Percentiles rank a stretch among this genome's conserved stretches.
These are phyloP conservation scores for Tricharina praecox DNA, from an alignment of 495 filamentous ascomycete species.

Conservation along the genomic window DNA sequence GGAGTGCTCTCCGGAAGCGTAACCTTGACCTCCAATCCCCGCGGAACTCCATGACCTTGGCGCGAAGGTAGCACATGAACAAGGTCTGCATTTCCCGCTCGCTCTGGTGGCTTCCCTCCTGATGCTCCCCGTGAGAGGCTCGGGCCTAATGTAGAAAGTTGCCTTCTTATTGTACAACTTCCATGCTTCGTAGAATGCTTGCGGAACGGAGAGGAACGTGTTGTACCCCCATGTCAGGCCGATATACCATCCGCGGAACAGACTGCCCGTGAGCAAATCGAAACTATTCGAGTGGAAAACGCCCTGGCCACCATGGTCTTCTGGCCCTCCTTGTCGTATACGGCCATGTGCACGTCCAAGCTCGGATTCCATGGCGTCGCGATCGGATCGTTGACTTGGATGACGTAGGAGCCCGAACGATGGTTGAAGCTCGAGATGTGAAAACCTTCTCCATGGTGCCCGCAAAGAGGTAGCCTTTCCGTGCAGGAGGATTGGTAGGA, in stretches of 20 bases:
- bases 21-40: conserved; percentile 11
- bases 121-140: conserved; percentile 18
- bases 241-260: conserved; percentile 16
- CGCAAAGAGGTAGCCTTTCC: conserved; percentile 27
- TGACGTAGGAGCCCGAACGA: conserved; percentile 24
- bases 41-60: too few relatives aligned
- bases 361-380: conserved; percentile 4
- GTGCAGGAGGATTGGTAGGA: conserved; percentile 10
- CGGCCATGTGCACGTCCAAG: conserved; percentile 25
- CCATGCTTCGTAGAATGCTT: conserved; percentile 26
- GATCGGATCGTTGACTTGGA: conserved; percentile 23
- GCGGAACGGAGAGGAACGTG: conserved; percentile 22
- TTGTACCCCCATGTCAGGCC: conserved; percentile 24
- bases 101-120: conserved; percentile 21
- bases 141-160: conserved; percentile 23
- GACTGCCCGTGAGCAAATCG: conserved; percentile 19
- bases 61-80: too few relatives aligned
- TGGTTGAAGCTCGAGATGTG: conserved; percentile 59
- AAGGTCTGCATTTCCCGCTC: conserved; percentile 15
- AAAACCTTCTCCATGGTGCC: conserved; percentile 46
- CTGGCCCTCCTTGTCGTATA: conserved; percentile 18
- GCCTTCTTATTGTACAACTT: conserved; percentile 24
- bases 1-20: conserved; percentile 6
- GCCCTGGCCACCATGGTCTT: conserved; percentile 26
- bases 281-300: conserved; percentile 21